phyloP scores from a whole-genome alignment of 768 basidiomycete genomes.

The Podaxis sp. region DNA sequence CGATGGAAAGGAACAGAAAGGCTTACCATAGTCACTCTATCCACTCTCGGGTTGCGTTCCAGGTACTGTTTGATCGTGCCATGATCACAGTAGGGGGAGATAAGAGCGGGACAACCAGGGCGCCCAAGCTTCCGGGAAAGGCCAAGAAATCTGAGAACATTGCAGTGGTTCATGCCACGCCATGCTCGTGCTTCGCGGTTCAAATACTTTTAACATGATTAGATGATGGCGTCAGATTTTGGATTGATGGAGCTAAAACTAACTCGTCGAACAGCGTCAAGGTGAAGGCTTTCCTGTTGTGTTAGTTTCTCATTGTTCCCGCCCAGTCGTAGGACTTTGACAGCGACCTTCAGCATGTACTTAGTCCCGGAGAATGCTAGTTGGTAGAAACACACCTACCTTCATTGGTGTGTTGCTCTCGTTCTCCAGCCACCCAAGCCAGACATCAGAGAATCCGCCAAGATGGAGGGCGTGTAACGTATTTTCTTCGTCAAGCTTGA shows the following conservation, averaged over 20 bases:
- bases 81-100: conserved; percentile 18
- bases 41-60: conserved; percentile 10
- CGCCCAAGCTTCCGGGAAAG: conserved; percentile 3
- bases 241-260: not conserved
- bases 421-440: too few species aligned
- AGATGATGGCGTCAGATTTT: not conserved
- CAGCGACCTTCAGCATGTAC: conserved; percentile 14
- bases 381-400: too few species aligned
- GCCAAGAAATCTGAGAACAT: conserved; percentile 20
- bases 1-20: not conserved
- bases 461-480: too few species aligned
- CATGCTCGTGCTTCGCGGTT: conserved; percentile 20
- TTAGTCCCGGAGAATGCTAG: too few species aligned
- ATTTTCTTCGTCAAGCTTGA: too few species aligned
- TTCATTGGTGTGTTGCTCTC: too few species aligned
- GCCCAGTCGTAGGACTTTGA: conserved; percentile 18
- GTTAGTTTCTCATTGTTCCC: not conserved
- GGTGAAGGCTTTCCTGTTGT: too few species aligned
- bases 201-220: conserved; percentile 13
- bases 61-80: conserved; percentile 16
- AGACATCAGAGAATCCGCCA: too few species aligned
- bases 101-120: conserved; percentile 15
- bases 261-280: not conserved
- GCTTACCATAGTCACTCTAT: conserved; percentile 14
- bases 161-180: conserved; percentile 16